These are phyloP conservation scores for Calophaca sinica DNA, from an alignment of 306 rosid genomes.

Conservation along the genomic window DNA sequence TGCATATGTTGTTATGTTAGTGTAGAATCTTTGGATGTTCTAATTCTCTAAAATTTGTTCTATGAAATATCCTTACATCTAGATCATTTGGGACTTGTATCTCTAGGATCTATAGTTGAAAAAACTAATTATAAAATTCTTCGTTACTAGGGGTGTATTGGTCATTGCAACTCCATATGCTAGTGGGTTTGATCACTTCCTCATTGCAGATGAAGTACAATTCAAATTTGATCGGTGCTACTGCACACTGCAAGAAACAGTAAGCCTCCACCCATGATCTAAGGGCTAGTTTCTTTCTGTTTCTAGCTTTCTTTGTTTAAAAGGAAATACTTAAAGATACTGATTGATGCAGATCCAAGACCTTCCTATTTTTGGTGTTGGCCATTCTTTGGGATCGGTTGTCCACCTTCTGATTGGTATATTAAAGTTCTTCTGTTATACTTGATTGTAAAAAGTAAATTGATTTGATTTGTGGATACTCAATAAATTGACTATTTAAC, in stretches of 20 bases:
- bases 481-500: constrained; percentile 50
- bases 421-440: constrained; percentile 41
- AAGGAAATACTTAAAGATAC: constrained; percentile 36
- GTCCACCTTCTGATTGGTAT: constrained; percentile 97
- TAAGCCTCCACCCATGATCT: constrained; percentile 50
- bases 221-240: constrained; percentile 93
- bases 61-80: constrained; percentile 18
- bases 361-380: constrained; percentile 92
- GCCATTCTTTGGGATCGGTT: constrained; percentile 97
- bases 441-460: constrained; percentile 39
- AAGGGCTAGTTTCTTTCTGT: constrained; percentile 35
- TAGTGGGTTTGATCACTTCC: constrained; percentile 98
- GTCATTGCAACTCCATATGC: constrained; percentile 97
- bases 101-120: constrained; percentile 25
- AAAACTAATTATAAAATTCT: constrained; percentile 36
- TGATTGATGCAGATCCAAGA: constrained; percentile 74
- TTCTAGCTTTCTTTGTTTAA: constrained; percentile 11
- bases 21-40: constrained; percentile 32
- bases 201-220: constrained; percentile 94
- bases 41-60: constrained; percentile 14
- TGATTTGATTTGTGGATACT: constrained; percentile 49
- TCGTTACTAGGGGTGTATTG: constrained; percentile 74
- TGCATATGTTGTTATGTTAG: constrained; percentile 16
- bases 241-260: constrained; percentile 69
- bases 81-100: constrained; percentile 12